phyloP scores from a whole-genome alignment of 2,329 filamentous ascomycete species.

The Colletotrichum sp. region DNA sequence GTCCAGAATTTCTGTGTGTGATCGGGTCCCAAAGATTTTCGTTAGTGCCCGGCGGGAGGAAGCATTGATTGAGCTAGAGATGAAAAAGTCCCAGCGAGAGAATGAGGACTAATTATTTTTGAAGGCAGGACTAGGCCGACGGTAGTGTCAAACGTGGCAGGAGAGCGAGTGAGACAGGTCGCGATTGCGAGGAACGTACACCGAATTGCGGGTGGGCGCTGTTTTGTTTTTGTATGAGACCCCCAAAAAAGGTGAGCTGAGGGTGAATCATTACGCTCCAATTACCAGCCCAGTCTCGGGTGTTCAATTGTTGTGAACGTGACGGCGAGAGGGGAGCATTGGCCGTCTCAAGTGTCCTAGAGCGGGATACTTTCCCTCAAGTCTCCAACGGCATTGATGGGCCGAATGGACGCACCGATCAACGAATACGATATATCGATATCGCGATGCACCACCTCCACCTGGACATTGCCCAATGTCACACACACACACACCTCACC shows the following conservation, averaged over 20 bases:
- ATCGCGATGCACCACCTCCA: neutral
- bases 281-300: neutral
- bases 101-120: neutral
- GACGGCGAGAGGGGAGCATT: neutral
- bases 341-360: neutral
- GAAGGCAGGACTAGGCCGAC: neutral
- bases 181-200: neutral
- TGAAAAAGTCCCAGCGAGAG: neutral
- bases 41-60: neutral
- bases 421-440: neutral
- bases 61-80: neutral
- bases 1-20: neutral
- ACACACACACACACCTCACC: neutral
- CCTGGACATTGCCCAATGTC: neutral
- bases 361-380: neutral
- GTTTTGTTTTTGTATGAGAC: neutral
- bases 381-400: neutral
- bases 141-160: neutral
- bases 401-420: neutral
- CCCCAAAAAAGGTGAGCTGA: neutral
- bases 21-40: neutral
- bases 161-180: neutral
- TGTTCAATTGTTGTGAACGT: neutral
- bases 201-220: neutral
- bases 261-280: neutral